Percentiles rank a stretch among this genome's conserved stretches.
Evolutionary conservation across 164 flowering plant genomes (phyloP).

Genomic region (Litsea cubeba): DNA sequence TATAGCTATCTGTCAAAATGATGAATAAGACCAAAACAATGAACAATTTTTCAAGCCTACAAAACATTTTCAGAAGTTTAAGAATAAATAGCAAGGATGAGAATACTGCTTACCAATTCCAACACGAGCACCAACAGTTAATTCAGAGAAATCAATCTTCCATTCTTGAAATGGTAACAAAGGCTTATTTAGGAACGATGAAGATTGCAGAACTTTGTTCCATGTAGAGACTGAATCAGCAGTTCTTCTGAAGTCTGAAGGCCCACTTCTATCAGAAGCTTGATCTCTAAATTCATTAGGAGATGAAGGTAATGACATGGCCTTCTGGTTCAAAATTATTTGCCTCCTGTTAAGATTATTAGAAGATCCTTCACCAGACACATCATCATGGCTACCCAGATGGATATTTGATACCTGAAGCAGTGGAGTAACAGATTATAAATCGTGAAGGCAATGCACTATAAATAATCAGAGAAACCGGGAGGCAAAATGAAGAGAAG

Average conservation of each 20-base stretch:
- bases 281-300: conserved; percentile 66
- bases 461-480: neutral
- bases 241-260: conserved; percentile 24
- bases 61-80: neutral
- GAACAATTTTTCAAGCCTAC: neutral
- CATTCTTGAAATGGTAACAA: conserved; percentile 84
- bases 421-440: neutral
- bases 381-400: conserved; percentile 35
- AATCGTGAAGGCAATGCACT: neutral
- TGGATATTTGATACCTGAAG: conserved; percentile 48
- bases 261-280: conserved; percentile 40
- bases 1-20: neutral
- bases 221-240: conserved; percentile 62
- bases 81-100: neutral
- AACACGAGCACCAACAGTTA: conserved; percentile 95
- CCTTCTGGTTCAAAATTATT: conserved; percentile 54
- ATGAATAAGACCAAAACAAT: neutral
- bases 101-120: conserved; percentile 73
- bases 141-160: conserved; percentile 88
- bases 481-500: neutral
- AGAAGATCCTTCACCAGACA: conserved; percentile 45
- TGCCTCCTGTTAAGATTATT: conserved; percentile 35
- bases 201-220: conserved; percentile 72
- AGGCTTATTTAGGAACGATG: conserved; percentile 55
- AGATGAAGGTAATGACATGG: conserved; percentile 89